Evolutionary conservation across 2,329 filamentous ascomycete genomes (phyloP).

Genomic region (Penicillium carneum): DNA sequence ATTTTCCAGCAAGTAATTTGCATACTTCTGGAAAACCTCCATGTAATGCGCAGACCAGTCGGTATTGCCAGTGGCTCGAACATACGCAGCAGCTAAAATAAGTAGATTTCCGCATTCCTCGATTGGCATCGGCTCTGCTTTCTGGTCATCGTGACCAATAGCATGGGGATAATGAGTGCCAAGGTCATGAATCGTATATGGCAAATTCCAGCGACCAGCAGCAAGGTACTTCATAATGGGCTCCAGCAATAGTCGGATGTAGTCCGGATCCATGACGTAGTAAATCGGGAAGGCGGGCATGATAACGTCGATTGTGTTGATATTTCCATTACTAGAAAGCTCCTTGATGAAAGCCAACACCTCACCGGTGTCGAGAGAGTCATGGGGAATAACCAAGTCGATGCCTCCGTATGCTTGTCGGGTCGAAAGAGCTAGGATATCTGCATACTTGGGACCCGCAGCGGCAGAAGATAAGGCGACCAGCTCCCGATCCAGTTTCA

Average conservation of each 20-base stretch:
- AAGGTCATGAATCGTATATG: constrained; percentile 53
- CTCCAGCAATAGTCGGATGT: constrained; percentile 54
- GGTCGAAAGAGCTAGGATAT: constrained; percentile 52
- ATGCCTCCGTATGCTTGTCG: constrained; percentile 54
- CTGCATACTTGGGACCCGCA: constrained; percentile 51
- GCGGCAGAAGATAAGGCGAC: constrained; percentile 38
- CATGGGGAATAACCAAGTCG: constrained; percentile 50
- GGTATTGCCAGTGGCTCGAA: constrained; percentile 49
- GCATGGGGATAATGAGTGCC: constrained; percentile 54
- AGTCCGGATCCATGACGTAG: constrained; percentile 53
- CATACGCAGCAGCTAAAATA: constrained; percentile 50
- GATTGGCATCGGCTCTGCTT: constrained; percentile 53
- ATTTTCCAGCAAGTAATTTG: constrained; percentile 53
- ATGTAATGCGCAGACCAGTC: constrained; percentile 48
- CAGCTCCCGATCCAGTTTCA: constrained; percentile 44
- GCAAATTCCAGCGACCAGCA: constrained; percentile 49
- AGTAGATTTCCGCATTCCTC: constrained; percentile 54
- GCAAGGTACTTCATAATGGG: constrained; percentile 55
- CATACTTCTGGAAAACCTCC: constrained; percentile 47
- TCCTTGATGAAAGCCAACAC: constrained; percentile 54
- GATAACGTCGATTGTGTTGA: constrained; percentile 56
- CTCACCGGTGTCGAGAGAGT: constrained; percentile 42
- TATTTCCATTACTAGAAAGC: constrained; percentile 54
- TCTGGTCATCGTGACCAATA: constrained; percentile 49
- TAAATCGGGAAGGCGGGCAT: constrained; percentile 55